Percentiles rank a stretch among this genome's conserved stretches.
Evolutionary conservation across 2,329 filamentous ascomycete genomes (phyloP).

Genomic region (Paraphoma sp.): DNA sequence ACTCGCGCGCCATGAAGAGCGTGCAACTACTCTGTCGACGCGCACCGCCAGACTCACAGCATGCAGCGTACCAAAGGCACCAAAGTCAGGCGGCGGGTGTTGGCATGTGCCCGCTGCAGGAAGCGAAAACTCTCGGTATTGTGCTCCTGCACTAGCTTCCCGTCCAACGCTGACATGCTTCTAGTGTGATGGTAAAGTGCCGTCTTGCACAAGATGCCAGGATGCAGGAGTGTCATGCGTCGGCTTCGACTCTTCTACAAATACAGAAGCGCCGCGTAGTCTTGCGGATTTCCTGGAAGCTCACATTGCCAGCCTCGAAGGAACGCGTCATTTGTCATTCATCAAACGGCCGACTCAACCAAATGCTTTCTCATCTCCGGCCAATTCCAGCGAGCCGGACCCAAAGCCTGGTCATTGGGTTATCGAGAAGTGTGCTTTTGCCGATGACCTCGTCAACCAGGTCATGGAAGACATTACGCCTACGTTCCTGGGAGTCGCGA

Average conservation of each 20-base stretch:
- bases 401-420: conserved; percentile 13
- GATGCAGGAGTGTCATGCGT: conserved; percentile 40
- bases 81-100: conserved; percentile 44
- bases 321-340: conserved; percentile 19
- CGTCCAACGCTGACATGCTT: conserved; percentile 18
- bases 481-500: conserved; percentile 44
- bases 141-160: conserved; percentile 11
- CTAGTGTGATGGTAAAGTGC: conserved; percentile 46
- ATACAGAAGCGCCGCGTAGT: conserved; percentile 40
- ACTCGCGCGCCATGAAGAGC: conserved; percentile 27
- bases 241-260: conserved; percentile 44
- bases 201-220: conserved; percentile 42
- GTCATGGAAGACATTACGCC: conserved; percentile 46
- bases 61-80: conserved; percentile 45
- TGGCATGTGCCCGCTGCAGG: conserved; percentile 45
- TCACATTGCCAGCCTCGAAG: conserved; percentile 38
- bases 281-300: conserved; percentile 43
- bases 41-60: conserved; percentile 16
- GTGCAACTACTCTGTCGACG: conserved; percentile 18
- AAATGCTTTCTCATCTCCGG: conserved; percentile 31
- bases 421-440: conserved; percentile 35
- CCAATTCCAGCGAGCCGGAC: conserved; percentile 32
- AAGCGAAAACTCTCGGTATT: conserved; percentile 45
- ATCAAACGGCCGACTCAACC: conserved; percentile 20
- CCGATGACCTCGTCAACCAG: conserved; percentile 40